A percentile compares a stretch with the other conserved stretches of the same genome.
phyloP scores from a whole-genome alignment of 495 filamentous ascomycete genomes.

The Chaetomidium leptoderma region DNA sequence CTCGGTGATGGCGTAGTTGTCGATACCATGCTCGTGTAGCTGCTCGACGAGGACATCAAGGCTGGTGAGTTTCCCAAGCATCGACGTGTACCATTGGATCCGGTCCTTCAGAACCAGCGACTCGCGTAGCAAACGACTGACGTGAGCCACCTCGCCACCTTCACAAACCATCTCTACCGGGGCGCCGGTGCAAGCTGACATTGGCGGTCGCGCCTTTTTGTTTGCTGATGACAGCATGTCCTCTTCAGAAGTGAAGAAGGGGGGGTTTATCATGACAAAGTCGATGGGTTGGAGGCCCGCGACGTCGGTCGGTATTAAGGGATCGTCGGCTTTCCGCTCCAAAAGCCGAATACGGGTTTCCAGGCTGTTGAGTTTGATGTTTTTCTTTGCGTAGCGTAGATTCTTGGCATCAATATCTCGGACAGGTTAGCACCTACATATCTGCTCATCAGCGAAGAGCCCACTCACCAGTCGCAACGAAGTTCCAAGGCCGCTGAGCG shows the following conservation, averaged over 20 bases:
- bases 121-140: conserved; percentile 69
- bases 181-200: conserved; percentile 76
- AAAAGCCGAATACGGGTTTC: conserved; percentile 61
- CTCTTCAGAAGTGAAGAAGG: conserved; percentile 73
- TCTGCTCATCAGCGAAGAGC: conserved; percentile 5
- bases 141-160: conserved; percentile 81
- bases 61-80: conserved; percentile 81
- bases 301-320: conserved; percentile 58
- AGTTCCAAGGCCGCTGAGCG: conserved; percentile 64
- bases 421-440: neutral
- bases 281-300: conserved; percentile 60
- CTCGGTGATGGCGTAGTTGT: conserved; percentile 79
- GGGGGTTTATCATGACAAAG: conserved; percentile 93
- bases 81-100: conserved; percentile 84
- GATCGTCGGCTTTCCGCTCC: conserved; percentile 45
- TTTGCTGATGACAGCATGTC: conserved; percentile 63
- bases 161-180: conserved; percentile 80
- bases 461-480: conserved; percentile 61
- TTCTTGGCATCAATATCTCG: conserved; percentile 76
- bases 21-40: conserved; percentile 54
- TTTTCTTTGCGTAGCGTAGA: conserved; percentile 58
- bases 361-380: conserved; percentile 61
- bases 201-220: conserved; percentile 63
- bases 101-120: conserved; percentile 55
- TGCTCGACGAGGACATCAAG: conserved; percentile 58